Percentiles rank a stretch among this genome's conserved stretches.
These are phyloP conservation scores for Hypoxylon sp. DNA, from an alignment of 2,329 filamentous ascomycete species.

Conservation along the genomic window DNA sequence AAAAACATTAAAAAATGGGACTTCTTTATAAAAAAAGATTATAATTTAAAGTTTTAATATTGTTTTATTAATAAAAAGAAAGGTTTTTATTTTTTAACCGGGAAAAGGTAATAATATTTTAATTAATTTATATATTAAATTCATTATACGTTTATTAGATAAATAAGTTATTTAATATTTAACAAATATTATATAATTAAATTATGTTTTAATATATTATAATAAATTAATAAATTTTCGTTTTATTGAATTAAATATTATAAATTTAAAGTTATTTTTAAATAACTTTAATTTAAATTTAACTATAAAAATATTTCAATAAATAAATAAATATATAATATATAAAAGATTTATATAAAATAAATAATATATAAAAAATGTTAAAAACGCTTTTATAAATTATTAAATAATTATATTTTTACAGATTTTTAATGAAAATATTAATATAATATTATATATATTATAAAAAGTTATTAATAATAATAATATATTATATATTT, in stretches of 20 bases:
- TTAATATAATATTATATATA: background rate
- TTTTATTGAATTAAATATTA: background rate
- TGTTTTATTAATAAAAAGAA: background rate
- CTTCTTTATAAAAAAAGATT: background rate
- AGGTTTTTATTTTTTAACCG: background rate
- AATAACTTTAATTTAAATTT: background rate
- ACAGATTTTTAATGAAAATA: background rate
- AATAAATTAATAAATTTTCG: background rate
- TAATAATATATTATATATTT: too few relatives aligned
- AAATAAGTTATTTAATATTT: background rate
- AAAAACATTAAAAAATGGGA: background rate
- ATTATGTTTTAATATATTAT: background rate
- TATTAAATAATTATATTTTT: background rate
- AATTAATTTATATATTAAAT: background rate
- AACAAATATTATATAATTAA: background rate
- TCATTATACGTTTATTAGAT: background rate
- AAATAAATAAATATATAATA: background rate
- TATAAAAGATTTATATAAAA: background rate
- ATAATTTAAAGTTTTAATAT: background rate
- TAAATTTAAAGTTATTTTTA: background rate
- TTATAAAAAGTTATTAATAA: background rate
- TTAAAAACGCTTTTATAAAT: background rate
- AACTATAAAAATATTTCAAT: background rate
- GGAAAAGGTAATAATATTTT: background rate
- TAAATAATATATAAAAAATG: background rate